Conservation (phyloP, 441 rosid genomes). For the Eruca vesicaria region DNA sequence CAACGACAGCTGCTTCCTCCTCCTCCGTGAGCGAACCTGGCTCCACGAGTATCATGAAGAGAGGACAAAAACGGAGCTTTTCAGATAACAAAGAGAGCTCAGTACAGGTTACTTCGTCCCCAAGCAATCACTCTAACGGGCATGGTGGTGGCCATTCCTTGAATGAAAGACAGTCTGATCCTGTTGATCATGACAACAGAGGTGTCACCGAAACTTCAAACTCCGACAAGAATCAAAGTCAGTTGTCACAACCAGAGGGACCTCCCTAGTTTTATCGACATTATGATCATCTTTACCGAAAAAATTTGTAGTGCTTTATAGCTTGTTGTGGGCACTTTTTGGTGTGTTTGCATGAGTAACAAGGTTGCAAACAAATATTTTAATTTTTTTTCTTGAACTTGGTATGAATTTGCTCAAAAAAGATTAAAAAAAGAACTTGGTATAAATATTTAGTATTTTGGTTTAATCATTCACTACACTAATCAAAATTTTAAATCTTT, state of each 20-base stretch:
- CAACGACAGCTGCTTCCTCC: background rate
- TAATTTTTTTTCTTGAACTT: too few relatives aligned
- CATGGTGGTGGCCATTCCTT: background rate
- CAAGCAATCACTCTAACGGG: conserved; percentile 3
- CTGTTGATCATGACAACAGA: background rate
- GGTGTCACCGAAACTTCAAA: background rate
- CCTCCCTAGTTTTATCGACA: background rate
- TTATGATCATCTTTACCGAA: background rate
- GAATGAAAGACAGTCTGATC: conserved; percentile 7
- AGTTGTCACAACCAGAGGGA: background rate
- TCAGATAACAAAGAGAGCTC: background rate
- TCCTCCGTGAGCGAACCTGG: background rate
- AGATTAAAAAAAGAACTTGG: too few relatives aligned
- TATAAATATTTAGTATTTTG: too few relatives aligned
- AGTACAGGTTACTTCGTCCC: background rate
- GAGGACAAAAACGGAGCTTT: conserved; percentile 17
- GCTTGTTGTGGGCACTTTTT: background rate
- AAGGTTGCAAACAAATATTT: too few relatives aligned
- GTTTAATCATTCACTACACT: too few relatives aligned
- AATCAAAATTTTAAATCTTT: too few relatives aligned
- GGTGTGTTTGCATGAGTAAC: background rate
- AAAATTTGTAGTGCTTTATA: background rate
- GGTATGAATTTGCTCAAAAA: too few relatives aligned
- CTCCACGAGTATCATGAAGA: background rate
- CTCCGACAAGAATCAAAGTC: background rate